Percentiles rank a stretch among this genome's conserved stretches.
Evolutionary conservation across 2,329 filamentous ascomycete species (phyloP).

Genomic region (Sporothrix humicola): DNA sequence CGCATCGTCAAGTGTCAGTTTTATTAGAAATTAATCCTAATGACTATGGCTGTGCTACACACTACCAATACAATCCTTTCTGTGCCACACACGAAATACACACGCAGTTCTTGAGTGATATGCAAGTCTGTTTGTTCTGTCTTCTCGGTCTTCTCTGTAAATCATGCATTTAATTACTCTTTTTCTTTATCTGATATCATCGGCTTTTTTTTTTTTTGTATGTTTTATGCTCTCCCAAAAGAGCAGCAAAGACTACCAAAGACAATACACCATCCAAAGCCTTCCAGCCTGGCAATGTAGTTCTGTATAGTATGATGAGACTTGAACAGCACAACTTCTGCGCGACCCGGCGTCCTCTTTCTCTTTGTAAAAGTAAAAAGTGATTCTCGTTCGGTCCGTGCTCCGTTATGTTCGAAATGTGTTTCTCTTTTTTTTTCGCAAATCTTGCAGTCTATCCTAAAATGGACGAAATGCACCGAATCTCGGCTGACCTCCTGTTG

Average conservation of each 20-base stretch:
- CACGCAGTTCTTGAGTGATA: background rate
- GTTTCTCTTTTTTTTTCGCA: constrained; percentile 22
- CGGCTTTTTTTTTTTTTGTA: background rate
- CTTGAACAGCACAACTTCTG: background rate
- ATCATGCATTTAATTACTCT: background rate
- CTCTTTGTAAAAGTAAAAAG: too few species aligned
- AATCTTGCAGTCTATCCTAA: constrained; percentile 25
- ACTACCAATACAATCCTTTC: background rate
- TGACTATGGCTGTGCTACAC: background rate
- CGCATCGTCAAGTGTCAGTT: background rate
- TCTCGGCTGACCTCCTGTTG: background rate
- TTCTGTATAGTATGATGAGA: background rate
- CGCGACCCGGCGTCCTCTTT: constrained; percentile 1
- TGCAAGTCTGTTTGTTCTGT: background rate
- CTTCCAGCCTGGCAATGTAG: background rate
- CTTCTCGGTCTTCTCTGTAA: background rate
- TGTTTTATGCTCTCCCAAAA: background rate
- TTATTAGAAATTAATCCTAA: background rate
- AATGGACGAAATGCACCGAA: constrained; percentile 28
- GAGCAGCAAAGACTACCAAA: background rate
- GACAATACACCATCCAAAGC: constrained; percentile 4
- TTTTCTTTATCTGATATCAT: constrained; percentile 14
- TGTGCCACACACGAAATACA: background rate
- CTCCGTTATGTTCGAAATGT: background rate
- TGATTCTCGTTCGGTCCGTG: background rate